Evolutionary conservation across 768 basidiomycete genomes (phyloP), one percentile per base, ranked within the genome.

Genomic region (Tephrocybe sp.): DNA sequence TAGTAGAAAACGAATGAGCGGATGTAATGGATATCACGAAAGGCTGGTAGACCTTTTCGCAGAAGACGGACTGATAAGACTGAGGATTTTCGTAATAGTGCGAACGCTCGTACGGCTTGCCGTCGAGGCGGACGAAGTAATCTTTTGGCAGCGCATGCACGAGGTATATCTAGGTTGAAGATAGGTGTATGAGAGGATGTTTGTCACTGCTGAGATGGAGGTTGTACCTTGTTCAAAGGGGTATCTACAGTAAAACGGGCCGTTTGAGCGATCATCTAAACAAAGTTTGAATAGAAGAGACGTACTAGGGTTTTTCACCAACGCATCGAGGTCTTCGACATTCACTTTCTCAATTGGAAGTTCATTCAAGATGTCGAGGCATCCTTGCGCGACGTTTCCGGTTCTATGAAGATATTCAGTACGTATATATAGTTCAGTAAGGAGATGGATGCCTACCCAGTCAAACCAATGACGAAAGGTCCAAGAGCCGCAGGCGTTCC

Each of bases 341-440:
- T 59, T 56, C 0, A 94, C 76, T 38, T 72, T 74, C 52, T 76
- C 68, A 14, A 87, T 77, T 0, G 89, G 90, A 3, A 96, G 73
- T 52, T 91, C 85, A 0, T 72, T 56, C 4, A 96, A 68, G 53
- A 91, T 86, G 9, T 82, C 83, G 10, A 89, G 71, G 22, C 83
- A 84, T 7, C 94, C 94, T 55, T 84, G 72, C 0, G 92, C 77
- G 0, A 97, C 94, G 47, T 92, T 89, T 11, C 94, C 94, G 2
- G 73, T 80, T 10, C 92, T 92, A 39, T 48, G 33, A 26, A 44
- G 9, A 48, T 31, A 41, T 53, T 19, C 40, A 40, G 30, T 8
- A 32, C 13, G 35, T 10, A 48, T 39, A 30, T 12, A 9, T n/a
- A 47, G 51, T 19, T 35, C 33, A 22, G 17, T 12, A 11, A 13